These are phyloP conservation scores for Cinnamomum micranthum DNA, from an alignment of 164 flowering plant species.

Conservation along the genomic window DNA sequence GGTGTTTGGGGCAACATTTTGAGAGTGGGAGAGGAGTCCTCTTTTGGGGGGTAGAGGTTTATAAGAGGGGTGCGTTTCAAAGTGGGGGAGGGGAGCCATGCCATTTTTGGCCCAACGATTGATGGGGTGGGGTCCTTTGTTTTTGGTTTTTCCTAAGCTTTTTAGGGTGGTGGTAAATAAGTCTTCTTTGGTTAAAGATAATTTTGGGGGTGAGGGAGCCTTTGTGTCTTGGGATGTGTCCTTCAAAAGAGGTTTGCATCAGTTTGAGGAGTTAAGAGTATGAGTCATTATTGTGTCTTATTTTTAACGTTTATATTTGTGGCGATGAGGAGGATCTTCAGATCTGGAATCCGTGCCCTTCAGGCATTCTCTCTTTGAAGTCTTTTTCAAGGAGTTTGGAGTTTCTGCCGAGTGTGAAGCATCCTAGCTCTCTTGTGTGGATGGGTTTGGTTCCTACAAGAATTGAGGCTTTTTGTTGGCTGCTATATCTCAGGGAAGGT, in stretches of 20 bases:
- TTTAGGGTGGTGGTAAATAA: too few species aligned
- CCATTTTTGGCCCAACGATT: background rate
- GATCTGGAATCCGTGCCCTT: background rate
- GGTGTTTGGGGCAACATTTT: background rate
- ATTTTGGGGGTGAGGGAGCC: too few species aligned
- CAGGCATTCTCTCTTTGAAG: background rate
- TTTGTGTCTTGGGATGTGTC: too few species aligned
- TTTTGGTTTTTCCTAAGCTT: background rate
- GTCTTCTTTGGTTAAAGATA: too few species aligned
- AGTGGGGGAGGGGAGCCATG: background rate
- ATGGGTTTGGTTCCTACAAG: background rate
- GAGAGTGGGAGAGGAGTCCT: background rate
- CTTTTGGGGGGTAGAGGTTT: background rate
- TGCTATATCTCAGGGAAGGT: too few species aligned
- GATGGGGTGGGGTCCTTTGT: background rate
- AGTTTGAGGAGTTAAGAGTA: background rate
- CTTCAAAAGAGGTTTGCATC: too few species aligned
- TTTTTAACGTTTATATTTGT: background rate
- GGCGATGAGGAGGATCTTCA: background rate
- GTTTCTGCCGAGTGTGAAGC: background rate
- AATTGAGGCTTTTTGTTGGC: background rate
- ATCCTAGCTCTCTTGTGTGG: background rate
- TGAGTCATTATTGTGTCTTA: background rate
- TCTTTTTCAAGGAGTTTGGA: background rate
- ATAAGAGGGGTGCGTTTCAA: background rate